Conservation (phyloP, 108 stramenopile genomes). For the Thalassiosira profunda region DNA sequence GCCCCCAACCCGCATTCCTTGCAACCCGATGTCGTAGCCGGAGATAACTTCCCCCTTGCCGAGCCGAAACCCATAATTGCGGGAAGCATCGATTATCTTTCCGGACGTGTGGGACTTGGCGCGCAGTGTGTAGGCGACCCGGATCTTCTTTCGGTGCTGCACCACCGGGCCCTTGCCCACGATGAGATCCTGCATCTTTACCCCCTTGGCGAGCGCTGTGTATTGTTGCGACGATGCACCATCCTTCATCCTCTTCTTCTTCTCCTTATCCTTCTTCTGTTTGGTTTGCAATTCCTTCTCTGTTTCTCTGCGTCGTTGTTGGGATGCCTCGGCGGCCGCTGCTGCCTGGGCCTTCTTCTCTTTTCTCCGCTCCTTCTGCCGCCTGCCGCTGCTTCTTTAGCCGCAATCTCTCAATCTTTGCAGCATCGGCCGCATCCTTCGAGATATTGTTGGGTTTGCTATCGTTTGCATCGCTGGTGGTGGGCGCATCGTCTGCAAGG, state of each 20-base stretch:
- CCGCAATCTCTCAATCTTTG: constrained; percentile 19
- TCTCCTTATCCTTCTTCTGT: constrained; percentile 5
- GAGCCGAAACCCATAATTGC: constrained; percentile 59
- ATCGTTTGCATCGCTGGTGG: too few species aligned
- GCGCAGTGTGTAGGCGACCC: constrained; percentile 51
- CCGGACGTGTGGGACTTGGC: constrained; percentile 40
- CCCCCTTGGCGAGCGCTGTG: constrained; percentile 34
- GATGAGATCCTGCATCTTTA: constrained; percentile 44
- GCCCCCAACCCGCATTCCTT: constrained; percentile 87
- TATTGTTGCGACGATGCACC: background rate
- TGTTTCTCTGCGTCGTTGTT: background rate
- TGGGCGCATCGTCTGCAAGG: too few species aligned
- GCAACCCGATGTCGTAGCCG: constrained; percentile 84
- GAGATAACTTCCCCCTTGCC: constrained; percentile 76
- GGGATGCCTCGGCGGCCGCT: background rate
- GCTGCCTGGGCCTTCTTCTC: constrained; percentile 30
- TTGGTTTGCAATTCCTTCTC: background rate
- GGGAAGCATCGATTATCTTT: constrained; percentile 53
- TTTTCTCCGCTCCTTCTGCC: constrained; percentile 28
- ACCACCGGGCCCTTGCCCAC: constrained; percentile 53
- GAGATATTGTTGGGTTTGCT: too few species aligned
- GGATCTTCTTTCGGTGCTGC: constrained; percentile 39
- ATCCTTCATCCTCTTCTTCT: constrained; percentile 14
- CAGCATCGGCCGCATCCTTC: too few species aligned
- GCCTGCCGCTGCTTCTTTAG: constrained; percentile 31